These are phyloP conservation scores for Leccinum subrobustum DNA, from an alignment of 1,284 basidiomycete species.

Conservation along the genomic window DNA sequence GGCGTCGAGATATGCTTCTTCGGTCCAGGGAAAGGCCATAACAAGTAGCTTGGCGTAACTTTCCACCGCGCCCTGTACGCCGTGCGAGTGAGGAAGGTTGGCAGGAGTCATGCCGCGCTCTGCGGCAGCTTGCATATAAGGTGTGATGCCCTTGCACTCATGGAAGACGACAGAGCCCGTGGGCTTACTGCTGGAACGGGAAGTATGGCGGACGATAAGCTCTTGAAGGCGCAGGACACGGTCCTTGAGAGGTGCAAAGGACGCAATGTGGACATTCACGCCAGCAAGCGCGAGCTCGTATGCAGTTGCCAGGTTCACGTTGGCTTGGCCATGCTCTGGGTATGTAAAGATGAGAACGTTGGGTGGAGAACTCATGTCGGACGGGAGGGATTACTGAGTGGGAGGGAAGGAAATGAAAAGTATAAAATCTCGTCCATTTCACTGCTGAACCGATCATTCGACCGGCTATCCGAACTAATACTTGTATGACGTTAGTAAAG, in stretches of 20 bases:
- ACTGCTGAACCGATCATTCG: neutral
- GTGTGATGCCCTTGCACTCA: conserved; percentile 2
- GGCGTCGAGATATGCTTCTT: conserved; percentile 1
- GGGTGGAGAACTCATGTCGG: neutral
- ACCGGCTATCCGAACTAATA: neutral
- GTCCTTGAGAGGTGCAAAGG: conserved; percentile 3
- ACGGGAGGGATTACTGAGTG: neutral
- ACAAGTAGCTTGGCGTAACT: neutral
- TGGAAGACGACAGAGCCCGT: conserved; percentile 4
- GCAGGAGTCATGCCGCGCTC: neutral
- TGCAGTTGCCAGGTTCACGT: conserved; percentile 12
- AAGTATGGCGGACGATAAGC: conserved; percentile 2
- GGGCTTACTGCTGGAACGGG: neutral
- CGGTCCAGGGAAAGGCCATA: neutral
- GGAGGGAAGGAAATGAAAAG: neutral
- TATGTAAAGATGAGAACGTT: conserved; percentile 9
- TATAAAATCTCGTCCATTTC: neutral
- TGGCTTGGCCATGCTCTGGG: conserved; percentile 13
- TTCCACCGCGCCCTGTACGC: conserved; percentile 1
- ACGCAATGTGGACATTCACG: conserved; percentile 3
- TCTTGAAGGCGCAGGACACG: conserved; percentile 11
- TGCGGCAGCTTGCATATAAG: neutral
- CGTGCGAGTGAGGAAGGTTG: neutral
- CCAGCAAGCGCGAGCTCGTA: conserved; percentile 14
- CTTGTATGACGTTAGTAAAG: neutral